These are phyloP conservation scores for Cladochytrium replicatum DNA, from an alignment of 192 early-diverging fungal genomes.

Conservation along the genomic window DNA sequence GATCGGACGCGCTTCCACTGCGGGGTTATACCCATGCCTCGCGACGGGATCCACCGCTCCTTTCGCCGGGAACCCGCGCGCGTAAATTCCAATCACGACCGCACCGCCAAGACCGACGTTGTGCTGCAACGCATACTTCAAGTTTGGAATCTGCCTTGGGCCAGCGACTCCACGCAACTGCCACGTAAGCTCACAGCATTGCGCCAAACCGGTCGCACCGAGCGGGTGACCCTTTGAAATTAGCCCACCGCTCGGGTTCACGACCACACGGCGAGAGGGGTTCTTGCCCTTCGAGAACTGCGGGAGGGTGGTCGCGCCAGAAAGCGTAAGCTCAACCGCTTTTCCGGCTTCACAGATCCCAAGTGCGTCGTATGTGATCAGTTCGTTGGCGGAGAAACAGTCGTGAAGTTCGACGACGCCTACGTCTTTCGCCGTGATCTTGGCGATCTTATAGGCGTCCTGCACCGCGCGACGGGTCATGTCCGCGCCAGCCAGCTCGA, in stretches of 20 bases:
- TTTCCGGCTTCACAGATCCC: slow-evolving; percentile 54
- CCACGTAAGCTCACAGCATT: slow-evolving; percentile 48
- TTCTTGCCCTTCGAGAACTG: slow-evolving; percentile 12
- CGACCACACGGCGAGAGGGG: slow-evolving; percentile 20
- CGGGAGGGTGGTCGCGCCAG: slow-evolving; percentile 19
- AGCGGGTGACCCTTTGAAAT: slow-evolving; percentile 71
- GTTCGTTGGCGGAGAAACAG: slow-evolving; percentile 67
- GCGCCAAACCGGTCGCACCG: slow-evolving; percentile 66
- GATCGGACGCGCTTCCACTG: slow-evolving; percentile 47
- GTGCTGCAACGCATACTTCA: slow-evolving; percentile 58
- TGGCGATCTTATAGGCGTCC: slow-evolving; percentile 43
- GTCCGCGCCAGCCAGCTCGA: slow-evolving; percentile 34
- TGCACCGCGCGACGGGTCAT: slow-evolving; percentile 59
- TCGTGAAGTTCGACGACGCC: slow-evolving; percentile 66
- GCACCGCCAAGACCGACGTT: slow-evolving; percentile 68
- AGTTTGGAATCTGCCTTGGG: slow-evolving; percentile 55
- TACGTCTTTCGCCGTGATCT: slow-evolving; percentile 49
- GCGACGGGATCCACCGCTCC: slow-evolving; percentile 14
- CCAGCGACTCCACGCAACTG: slow-evolving; percentile 45
- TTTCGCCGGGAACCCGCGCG: slow-evolving; percentile 27
- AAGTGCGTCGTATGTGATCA: slow-evolving; percentile 66
- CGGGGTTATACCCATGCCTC: slow-evolving; percentile 32
- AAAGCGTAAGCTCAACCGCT: slow-evolving; percentile 33
- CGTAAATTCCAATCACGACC: slow-evolving; percentile 56
- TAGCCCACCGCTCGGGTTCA: slow-evolving; percentile 65